Conservation (phyloP, 106 monocot species). For the Allium sativum region DNA sequence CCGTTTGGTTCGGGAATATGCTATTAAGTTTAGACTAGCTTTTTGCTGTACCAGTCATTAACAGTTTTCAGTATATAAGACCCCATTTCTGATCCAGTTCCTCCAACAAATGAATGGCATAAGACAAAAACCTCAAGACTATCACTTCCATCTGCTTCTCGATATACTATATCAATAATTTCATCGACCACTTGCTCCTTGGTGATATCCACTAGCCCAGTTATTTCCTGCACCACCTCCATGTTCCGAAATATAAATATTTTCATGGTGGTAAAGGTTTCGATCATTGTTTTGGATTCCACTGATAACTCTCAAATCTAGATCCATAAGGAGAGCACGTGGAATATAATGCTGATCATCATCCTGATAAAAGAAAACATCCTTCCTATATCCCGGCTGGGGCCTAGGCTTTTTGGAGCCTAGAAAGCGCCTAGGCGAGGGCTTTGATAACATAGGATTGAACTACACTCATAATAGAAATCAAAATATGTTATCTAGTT, state of each 20-base stretch:
- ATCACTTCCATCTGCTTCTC: conserved; percentile 99
- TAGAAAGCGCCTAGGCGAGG: no score
- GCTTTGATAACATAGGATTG: no score
- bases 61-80: no score
- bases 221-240: conserved; percentile 99
- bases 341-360: conserved; percentile 99
- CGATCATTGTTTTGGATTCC: conserved; percentile 92
- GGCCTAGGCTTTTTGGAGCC: no score
- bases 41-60: no score
- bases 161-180: conserved; percentile 98
- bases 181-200: conserved; percentile 99
- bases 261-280: conserved; percentile 98
- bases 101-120: conserved; percentile 98
- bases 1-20: no score
- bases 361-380: conserved; percentile 99
- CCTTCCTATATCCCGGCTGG: conserved; percentile 98
- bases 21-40: no score
- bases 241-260: conserved; percentile 82
- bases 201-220: conserved; percentile 97
- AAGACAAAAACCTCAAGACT: conserved; percentile 98
- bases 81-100: conserved; percentile 99
- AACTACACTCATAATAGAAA: no score
- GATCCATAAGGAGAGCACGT: conserved; percentile 85
- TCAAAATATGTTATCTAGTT: no score
- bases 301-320: conserved; percentile 96